Evolutionary conservation across 2,329 filamentous ascomycete genomes (phyloP), one percentile per base, ranked within the genome.

Genomic region (Beauveria rudraprayagi): DNA sequence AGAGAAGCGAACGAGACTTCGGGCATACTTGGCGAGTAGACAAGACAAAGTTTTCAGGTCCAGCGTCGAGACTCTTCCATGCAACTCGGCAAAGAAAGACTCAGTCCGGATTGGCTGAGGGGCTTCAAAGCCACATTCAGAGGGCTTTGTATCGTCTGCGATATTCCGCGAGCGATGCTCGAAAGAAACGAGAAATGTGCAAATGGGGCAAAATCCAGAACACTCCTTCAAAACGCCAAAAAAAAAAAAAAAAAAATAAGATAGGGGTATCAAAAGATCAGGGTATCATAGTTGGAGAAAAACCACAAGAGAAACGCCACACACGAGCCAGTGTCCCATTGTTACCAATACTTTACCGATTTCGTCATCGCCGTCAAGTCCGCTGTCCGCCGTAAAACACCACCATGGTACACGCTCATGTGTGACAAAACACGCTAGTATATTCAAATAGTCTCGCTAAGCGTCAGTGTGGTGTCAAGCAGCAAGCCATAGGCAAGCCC

Each of bases 381-480:
- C 48, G 54, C 60, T 61, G 48, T 19, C 54, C 53, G 48, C 60
- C 54, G 47, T 53, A 57, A 53, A 61, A 61, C 60, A 61, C 60
- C 54, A 61, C 54, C 60, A 34, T 54, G 51, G 60, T 61, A 61
- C 60, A 61, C 54, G 60, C 60, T 61, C 53, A 57, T 57, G 60
- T 61, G 60, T 61, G 60, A 57, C 60, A 61, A 61, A 59, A 62
- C 61, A 62, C 61, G 61, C 61, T 60, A 62, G 56, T 62, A 62
- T 62, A 62, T 62, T 62, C 61, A 62, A 62, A 55, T 59, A 62
- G 61, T 62, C 61, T 62, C 56, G 61, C 56, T 62, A 62, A 60
- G 56, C 56, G 61, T 62, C 61, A 62, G 61, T 60, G 51, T 60
- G 54, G 52, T 51, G 46, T 28, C 40, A 57, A 61, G 60, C 30